A percentile compares a stretch with the other conserved stretches of the same genome.
phyloP scores from a whole-genome alignment of 441 rosid genomes.

The Adansonia rubrostipa region DNA sequence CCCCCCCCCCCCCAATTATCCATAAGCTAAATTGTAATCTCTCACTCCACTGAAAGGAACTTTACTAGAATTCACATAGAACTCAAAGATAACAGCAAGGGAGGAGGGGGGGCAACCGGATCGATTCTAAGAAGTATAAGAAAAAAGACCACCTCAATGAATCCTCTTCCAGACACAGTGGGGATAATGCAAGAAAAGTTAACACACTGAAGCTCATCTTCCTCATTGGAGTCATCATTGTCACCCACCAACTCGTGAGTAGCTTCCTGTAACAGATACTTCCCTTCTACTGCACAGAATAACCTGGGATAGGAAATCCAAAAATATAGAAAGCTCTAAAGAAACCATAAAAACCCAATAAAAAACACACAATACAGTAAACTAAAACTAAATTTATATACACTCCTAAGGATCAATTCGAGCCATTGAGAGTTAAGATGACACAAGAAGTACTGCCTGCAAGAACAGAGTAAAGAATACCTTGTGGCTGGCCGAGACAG shows the following conservation, averaged over 20 bases:
- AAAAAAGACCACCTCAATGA: slow-evolving; percentile 31
- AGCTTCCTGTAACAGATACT: slow-evolving; percentile 66
- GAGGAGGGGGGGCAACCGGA: slow-evolving; percentile 2
- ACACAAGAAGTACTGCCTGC: slow-evolving; percentile 5
- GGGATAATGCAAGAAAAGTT: slow-evolving; percentile 71
- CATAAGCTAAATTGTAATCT: neutral
- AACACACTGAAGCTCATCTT: slow-evolving; percentile 62
- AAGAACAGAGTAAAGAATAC: slow-evolving; percentile 39
- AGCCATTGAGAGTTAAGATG: neutral
- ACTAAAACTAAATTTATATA: slow-evolving; percentile 17
- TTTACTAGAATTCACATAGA: neutral
- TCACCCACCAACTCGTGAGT: slow-evolving; percentile 44
- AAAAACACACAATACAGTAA: neutral
- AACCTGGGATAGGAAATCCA: slow-evolving; percentile 51
- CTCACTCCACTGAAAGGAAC: neutral
- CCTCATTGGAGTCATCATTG: slow-evolving; percentile 45
- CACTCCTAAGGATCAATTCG: neutral
- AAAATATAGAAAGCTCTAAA: slow-evolving; percentile 11
- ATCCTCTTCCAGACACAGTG: slow-evolving; percentile 71
- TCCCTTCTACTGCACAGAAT: slow-evolving; percentile 86
- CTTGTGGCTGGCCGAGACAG: slow-evolving; percentile 67
- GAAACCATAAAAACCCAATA: slow-evolving; percentile 17
- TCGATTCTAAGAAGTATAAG: slow-evolving; percentile 18
- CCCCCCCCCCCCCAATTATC: neutral
- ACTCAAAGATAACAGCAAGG: neutral